Evolutionary conservation across 768 basidiomycete genomes (phyloP).

Genomic region (Imleria badia): DNA sequence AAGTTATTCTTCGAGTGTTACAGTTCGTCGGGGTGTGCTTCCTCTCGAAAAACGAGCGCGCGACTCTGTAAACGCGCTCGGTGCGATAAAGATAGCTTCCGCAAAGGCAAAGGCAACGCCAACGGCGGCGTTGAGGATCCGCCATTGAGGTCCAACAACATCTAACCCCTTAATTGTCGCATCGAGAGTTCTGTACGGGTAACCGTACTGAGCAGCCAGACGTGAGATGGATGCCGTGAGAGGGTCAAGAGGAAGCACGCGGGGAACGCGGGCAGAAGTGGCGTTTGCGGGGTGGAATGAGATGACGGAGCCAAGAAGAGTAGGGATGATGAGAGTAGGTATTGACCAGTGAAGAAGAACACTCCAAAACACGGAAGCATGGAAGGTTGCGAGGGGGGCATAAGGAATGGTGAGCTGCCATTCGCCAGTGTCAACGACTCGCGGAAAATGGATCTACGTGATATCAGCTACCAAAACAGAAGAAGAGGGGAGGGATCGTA

Average conservation of each 20-base stretch:
- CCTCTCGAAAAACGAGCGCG: constrained; percentile 26
- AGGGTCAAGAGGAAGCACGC: constrained; percentile 47
- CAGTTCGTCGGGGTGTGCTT: constrained; percentile 21
- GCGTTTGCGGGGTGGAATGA: constrained; percentile 55
- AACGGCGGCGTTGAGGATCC: constrained; percentile 54
- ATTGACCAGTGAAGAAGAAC: constrained; percentile 62
- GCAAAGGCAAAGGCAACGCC: constrained; percentile 67
- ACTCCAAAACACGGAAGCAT: constrained; percentile 48
- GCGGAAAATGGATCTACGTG: constrained; percentile 19
- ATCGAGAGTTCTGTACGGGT: constrained; percentile 42
- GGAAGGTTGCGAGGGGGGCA: constrained; percentile 47
- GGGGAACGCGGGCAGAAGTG: constrained; percentile 21
- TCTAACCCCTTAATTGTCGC: constrained; percentile 41
- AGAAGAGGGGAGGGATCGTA: constrained; percentile 22
- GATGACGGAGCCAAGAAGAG: constrained; percentile 54
- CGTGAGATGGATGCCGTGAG: constrained; percentile 65
- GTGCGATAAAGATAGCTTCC: constrained; percentile 56
- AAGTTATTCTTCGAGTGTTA: constrained; percentile 24
- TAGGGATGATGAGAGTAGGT: constrained; percentile 60
- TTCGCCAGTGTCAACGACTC: neutral
- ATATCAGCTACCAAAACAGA: neutral
- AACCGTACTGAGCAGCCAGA: constrained; percentile 58
- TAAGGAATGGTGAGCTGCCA: constrained; percentile 40
- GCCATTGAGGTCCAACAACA: constrained; percentile 54
- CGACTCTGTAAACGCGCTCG: constrained; percentile 36